phyloP scores from a whole-genome alignment of 2,329 filamentous ascomycete genomes.

The Cladosporium sp. region DNA sequence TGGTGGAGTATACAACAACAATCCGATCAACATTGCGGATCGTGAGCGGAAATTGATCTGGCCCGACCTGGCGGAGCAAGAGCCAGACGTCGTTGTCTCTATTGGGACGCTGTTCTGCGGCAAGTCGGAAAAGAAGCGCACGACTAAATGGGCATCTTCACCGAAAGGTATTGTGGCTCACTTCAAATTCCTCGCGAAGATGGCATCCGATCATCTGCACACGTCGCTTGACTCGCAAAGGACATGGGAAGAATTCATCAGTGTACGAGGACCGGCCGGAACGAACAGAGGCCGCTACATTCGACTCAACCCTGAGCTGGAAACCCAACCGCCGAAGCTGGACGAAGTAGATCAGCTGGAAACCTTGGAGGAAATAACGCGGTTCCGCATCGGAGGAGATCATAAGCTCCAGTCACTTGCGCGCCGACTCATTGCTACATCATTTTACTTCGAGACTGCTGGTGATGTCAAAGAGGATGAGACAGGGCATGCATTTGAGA shows the following conservation, averaged over 20 bases:
- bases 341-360: conserved; percentile 19
- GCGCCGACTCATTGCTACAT: conserved; percentile 3
- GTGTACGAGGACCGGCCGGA: neutral
- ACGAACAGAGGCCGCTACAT: conserved; percentile 13
- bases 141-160: too few relatives aligned
- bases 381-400: conserved; percentile 3
- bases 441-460: neutral
- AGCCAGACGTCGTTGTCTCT: conserved; percentile 35
- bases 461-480: conserved; percentile 6
- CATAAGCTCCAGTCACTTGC: conserved; percentile 1
- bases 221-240: conserved; percentile 8
- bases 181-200: conserved; percentile 10
- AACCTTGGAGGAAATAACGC: conserved; percentile 15
- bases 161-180: conserved; percentile 9
- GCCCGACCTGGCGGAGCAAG: conserved; percentile 35
- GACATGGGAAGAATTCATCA: neutral
- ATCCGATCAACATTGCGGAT: conserved; percentile 44
- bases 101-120: conserved; percentile 26
- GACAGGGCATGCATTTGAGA: neutral
- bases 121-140: too few relatives aligned
- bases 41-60: conserved; percentile 39
- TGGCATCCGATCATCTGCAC: conserved; percentile 11
- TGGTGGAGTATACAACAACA: conserved; percentile 50
- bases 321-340: conserved; percentile 12
- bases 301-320: conserved; percentile 18